These are phyloP conservation scores for Sphagnum tenellum DNA, from an alignment of 225 moss, liverwort and hornwort genomes.

Conservation along the genomic window DNA sequence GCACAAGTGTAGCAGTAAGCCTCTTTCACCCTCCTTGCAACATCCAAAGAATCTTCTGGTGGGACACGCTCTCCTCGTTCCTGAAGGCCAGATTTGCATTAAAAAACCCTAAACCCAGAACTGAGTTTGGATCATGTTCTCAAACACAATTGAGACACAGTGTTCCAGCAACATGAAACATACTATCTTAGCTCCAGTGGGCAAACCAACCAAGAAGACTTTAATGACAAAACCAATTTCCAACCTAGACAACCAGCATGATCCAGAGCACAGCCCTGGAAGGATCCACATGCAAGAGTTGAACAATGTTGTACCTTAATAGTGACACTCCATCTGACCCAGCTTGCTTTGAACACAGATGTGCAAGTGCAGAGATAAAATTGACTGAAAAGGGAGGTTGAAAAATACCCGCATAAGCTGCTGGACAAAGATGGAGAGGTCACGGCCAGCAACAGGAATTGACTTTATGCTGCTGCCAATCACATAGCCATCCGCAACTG, in stretches of 20 bases:
- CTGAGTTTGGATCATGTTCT: too few relatives aligned
- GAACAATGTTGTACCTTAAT: too few relatives aligned
- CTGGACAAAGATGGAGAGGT: conserved; percentile 74
- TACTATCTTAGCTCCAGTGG: too few relatives aligned
- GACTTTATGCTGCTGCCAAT: conserved; percentile 97
- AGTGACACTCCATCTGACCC: not conserved
- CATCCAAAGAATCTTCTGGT: conserved; percentile 84
- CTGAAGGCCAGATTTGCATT: conserved; percentile 20
- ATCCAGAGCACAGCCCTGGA: too few relatives aligned
- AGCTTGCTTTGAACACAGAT: not conserved
- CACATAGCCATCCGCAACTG: conserved; percentile 89
- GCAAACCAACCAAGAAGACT: too few relatives aligned
- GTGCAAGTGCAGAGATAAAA: not conserved
- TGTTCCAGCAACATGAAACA: too few relatives aligned
- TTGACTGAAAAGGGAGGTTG: conserved; percentile 6
- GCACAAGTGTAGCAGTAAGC: conserved; percentile 90
- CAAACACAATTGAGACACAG: too few relatives aligned
- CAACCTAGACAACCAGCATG: too few relatives aligned
- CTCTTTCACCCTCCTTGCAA: conserved; percentile 79
- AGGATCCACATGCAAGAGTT: too few relatives aligned
- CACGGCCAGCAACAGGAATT: conserved; percentile 75
- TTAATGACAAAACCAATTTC: too few relatives aligned
- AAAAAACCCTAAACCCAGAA: not conserved
- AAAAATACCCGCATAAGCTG: conserved; percentile 74
- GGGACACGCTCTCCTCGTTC: conserved; percentile 82